Percentiles rank a stretch among this genome's conserved stretches.
phyloP scores from a whole-genome alignment of 805 yeast species.

The Candida ponderosae region DNA sequence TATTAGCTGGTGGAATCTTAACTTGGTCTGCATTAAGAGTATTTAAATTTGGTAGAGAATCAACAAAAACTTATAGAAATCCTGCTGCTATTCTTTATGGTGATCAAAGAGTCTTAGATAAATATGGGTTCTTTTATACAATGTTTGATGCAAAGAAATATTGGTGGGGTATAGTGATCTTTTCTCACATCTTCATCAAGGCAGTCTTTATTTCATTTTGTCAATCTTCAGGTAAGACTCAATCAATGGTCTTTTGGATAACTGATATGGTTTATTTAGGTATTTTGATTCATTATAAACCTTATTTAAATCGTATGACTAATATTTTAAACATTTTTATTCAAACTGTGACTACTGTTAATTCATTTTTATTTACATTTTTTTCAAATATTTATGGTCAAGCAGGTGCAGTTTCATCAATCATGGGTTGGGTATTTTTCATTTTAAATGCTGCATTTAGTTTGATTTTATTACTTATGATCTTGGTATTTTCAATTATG shows the following conservation, averaged over 20 bases:
- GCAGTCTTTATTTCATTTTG: conserved; percentile 70
- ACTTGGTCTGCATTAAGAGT: conserved; percentile 63
- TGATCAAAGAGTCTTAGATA: conserved; percentile 59
- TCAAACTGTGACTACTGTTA: conserved; percentile 63
- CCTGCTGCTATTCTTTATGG: conserved; percentile 88
- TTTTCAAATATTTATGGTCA: conserved; percentile 82
- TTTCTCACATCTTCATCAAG: conserved; percentile 57
- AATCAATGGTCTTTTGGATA: conserved; percentile 68
- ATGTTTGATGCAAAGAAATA: conserved; percentile 77
- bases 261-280: conserved; percentile 66
- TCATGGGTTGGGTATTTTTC: conserved; percentile 91
- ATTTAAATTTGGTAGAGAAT: conserved; percentile 49
- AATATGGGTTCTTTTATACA: conserved; percentile 84
- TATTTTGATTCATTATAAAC: conserved; percentile 54
- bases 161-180: conserved; percentile 71
- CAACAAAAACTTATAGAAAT: conserved; percentile 55
- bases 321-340: conserved; percentile 69
- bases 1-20: conserved; percentile 54
- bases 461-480: conserved; percentile 59
- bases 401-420: conserved; percentile 66
- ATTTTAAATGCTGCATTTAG: conserved; percentile 86
- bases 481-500: conserved; percentile 56
- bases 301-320: conserved; percentile 78
- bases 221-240: conserved; percentile 76
- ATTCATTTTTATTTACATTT: conserved; percentile 79